Conservation (phyloP, 768 basidiomycete species). For the Russula sp. region DNA sequence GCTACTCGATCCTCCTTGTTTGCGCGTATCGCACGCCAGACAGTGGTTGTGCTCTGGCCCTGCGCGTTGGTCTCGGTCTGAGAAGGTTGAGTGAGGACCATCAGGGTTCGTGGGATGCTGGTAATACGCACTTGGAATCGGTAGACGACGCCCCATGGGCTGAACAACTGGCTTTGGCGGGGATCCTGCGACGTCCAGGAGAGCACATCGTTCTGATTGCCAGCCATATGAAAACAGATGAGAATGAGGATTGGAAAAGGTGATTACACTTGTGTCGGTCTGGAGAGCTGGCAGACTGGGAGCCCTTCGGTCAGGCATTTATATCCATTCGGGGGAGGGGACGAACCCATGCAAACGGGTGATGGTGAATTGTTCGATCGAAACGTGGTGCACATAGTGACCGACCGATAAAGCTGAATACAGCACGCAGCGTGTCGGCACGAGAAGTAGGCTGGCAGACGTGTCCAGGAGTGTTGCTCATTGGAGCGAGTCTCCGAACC, state of each 20-base stretch:
- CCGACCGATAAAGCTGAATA: conserved; percentile 70
- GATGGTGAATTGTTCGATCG: conserved; percentile 62
- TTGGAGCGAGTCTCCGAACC: conserved; percentile 67
- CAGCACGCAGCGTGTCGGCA: conserved; percentile 64
- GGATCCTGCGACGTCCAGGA: conserved; percentile 87
- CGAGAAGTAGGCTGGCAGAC: conserved; percentile 61
- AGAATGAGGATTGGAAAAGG: conserved; percentile 27
- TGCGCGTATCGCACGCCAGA: conserved; percentile 75
- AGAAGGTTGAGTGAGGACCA: conserved; percentile 27
- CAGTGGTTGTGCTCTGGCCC: conserved; percentile 68
- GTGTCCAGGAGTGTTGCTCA: conserved; percentile 49
- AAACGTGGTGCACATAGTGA: conserved; percentile 66
- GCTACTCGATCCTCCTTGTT: conserved; percentile 87
- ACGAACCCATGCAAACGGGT: conserved; percentile 43
- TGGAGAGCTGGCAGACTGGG: conserved; percentile 26
- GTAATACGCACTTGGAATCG: conserved; percentile 60
- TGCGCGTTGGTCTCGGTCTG: conserved; percentile 60
- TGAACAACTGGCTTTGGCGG: conserved; percentile 77
- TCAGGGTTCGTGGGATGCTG: conserved; percentile 23
- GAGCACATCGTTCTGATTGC: conserved; percentile 50
- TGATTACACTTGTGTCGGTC: conserved; percentile 20
- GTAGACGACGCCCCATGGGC: conserved; percentile 74
- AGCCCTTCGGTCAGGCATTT: conserved; percentile 33
- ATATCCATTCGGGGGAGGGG: conserved; percentile 41
- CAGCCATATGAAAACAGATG: conserved; percentile 38